Evolutionary conservation across 805 yeast genomes (phyloP), one percentile per base, ranked within the genome.

Genomic region (Candida boleticola): DNA sequence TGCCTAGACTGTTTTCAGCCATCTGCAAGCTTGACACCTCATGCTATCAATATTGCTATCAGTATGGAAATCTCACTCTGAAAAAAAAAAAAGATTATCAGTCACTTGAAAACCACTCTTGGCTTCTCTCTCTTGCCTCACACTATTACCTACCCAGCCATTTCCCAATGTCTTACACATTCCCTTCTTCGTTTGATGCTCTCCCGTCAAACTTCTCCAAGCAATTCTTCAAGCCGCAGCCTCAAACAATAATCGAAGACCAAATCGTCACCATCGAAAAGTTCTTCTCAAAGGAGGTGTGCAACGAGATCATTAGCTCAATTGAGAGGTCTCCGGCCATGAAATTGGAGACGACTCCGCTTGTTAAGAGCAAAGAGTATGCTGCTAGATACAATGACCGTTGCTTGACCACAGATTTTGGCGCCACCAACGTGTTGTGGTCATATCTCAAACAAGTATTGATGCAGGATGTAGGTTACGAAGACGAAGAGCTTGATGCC

Each of bases 301-400:
- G 79, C 50, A 51, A 61, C 37, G 75, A 69, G 30, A 44, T 74
- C 37, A 66, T 74, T 10, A 44, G 50, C 14, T 57, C 66, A 3
- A 63, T 71, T 32, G 56, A 53, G 29, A 42, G 40, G 1, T 37
- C 44, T 3, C 31, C 34, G 3, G 51, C 44, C 3, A 43, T 64
- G 17, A 40, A 50, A 19, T 46, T 77, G 14, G 76, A 64, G 43
- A 76, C 80, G 0, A 77, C 81, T 0, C 81, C 78, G 2, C 44
- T 69, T 41, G 55, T 68, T 7, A 76, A 75, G 44, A 68, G 75
- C 26, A 76, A 66, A 46, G 72, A 68, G 9, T 80, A 78, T 48
- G 85, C 85, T 2, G 77, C 78, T 0, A 59, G 86, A 29, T 70
- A 68, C 33, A 81, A 81, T 48, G 85, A 80, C 49, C 55, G 86